Base-by-base conservation (phyloP, 164 flowering plant species). In the Cinnamomum micranthum region DNA sequence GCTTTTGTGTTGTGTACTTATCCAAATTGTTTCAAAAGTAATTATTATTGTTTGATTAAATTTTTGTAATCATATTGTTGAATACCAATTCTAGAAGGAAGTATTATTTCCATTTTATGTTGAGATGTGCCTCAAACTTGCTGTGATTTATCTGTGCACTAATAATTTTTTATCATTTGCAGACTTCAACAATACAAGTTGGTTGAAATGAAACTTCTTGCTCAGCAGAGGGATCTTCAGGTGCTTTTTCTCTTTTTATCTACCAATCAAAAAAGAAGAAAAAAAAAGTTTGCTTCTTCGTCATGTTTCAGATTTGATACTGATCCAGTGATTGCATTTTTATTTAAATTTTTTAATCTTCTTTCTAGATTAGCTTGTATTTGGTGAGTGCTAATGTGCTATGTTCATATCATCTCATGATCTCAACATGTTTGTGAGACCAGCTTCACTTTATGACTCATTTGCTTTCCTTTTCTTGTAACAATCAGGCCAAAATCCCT, bases 161-260 rank as follows among this genome's bases (percentile, higher is more conserved):
- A 2, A 55, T 14, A 55, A 3, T 55, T 55, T 13, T n/a, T 60
- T 7, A 65, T 64, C 23, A 50, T 55, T 79, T 81, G 71, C 84
- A 91, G 97, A 73, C 88, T 91, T 79, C 97, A 91, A 87, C 97
- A 89, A 74, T 91, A 91, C 83, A 91, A 86, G 80, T 58, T 90
- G 78, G 97, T 88, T 22, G 97, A 91, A 80, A 90, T 91, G 97
- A 91, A 90, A 75, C 94, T 90, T 77, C 93, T 89, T 72, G 97
- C 97, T 62, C 94, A 92, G 73, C 93, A 90, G 67, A 90, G 93
- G 77, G 97, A 92, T 75, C 97, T 92, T 74, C 94, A 87, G 92
- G 97, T 89, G 35, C 51, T 65, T 63, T 24, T 27, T 68, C 27
- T 67, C 6, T 67, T 64, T 64, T 13, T 22, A 64, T 23, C 24